Evolutionary conservation across 805 yeast genomes (phyloP).

Genomic region (Suhomyces canberraensis): DNA sequence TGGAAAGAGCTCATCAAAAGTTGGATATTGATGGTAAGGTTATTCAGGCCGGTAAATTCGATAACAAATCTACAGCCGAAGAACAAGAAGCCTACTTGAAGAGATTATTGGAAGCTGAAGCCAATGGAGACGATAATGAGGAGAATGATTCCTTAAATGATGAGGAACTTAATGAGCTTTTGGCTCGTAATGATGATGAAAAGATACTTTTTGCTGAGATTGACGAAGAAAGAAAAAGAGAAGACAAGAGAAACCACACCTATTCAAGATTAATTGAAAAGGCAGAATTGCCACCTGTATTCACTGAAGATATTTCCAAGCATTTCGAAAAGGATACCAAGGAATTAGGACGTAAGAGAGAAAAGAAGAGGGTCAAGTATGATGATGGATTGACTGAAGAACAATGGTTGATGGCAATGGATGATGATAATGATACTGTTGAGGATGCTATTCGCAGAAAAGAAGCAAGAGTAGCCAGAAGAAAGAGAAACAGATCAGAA

Average conservation of each 20-base stretch:
- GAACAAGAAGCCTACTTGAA: constrained; percentile 81
- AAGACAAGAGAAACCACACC: constrained; percentile 9
- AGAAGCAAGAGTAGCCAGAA: constrained; percentile 39
- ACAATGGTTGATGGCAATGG: constrained; percentile 60
- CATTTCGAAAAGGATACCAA: constrained; percentile 24
- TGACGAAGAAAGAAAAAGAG: constrained; percentile 55
- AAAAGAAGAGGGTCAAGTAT: constrained; percentile 25
- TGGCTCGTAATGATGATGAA: constrained; percentile 68
- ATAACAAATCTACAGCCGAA: constrained; percentile 80
- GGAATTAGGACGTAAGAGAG: constrained; percentile 25
- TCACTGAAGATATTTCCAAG: constrained; percentile 26
- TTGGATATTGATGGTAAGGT: constrained; percentile 86
- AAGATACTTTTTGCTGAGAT: constrained; percentile 51
- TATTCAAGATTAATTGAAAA: constrained; percentile 19
- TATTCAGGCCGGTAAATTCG: constrained; percentile 88
- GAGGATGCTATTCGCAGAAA: constrained; percentile 58
- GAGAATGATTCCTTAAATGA: constrained; percentile 58
- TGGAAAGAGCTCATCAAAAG: constrained; percentile 80
- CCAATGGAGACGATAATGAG: constrained; percentile 51
- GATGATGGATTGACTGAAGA: constrained; percentile 47
- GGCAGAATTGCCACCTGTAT: constrained; percentile 23
- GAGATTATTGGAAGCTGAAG: constrained; percentile 68
- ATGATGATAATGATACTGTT: constrained; percentile 62
- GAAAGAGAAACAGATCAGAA: constrained; percentile 27
- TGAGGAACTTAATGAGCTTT: constrained; percentile 67